Conservation (phyloP, 2,329 filamentous ascomycete species). For the Zymoseptoria crescenta region DNA sequence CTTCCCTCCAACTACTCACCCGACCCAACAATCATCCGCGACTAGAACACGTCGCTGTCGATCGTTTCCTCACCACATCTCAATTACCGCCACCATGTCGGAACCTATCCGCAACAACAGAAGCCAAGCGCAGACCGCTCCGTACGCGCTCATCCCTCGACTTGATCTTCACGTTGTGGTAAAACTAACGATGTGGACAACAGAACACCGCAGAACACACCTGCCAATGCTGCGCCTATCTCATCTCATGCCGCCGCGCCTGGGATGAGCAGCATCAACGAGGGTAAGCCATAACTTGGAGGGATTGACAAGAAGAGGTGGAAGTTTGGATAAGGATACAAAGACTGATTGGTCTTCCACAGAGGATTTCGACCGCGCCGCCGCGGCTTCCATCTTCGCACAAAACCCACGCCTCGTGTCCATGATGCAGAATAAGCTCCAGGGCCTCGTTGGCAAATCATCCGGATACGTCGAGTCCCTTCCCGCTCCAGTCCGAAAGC, state of each 20-base stretch:
- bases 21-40: background rate
- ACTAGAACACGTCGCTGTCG: background rate
- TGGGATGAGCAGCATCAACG: constrained; percentile 87
- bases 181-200: constrained; percentile 27
- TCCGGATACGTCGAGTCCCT: constrained; percentile 98
- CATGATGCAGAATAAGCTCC: constrained; percentile 96
- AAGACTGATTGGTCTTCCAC: constrained; percentile 12
- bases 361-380: constrained; percentile 86
- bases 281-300: constrained; percentile 58
- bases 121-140: constrained; percentile 8
- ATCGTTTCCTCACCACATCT: background rate
- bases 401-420: constrained; percentile 90
- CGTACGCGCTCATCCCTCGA: constrained; percentile 7
- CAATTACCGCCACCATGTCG: constrained; percentile 8
- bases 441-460: constrained; percentile 83
- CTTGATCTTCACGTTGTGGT: background rate
- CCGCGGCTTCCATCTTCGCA: constrained; percentile 87
- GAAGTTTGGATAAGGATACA: background rate
- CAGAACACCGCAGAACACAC: constrained; percentile 98
- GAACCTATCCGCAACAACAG: constrained; percentile 13
- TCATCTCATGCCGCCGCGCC: constrained; percentile 96
- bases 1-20: background rate
- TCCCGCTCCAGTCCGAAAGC: constrained; percentile 78
- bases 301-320: background rate
- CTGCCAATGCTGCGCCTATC: constrained; percentile 90